phyloP scores from a whole-genome alignment of 352 stramenopile species.

The Pythium inflatum region DNA sequence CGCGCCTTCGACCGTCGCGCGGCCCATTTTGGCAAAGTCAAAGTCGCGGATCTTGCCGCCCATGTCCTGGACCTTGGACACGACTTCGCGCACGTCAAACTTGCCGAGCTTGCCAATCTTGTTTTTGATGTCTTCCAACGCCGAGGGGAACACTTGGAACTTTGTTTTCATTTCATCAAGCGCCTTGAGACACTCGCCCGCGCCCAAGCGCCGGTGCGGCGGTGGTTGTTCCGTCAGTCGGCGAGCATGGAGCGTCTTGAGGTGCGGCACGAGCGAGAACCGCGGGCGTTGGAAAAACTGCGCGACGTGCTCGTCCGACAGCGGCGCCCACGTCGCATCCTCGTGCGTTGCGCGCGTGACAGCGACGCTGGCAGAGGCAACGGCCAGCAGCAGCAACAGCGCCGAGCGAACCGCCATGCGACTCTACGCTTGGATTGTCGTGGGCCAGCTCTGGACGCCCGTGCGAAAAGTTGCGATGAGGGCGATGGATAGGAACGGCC shows the following conservation, averaged over 20 bases:
- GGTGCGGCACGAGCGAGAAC: conserved; percentile 5
- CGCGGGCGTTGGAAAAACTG: conserved; percentile 1
- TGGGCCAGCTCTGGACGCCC: too few relatives aligned
- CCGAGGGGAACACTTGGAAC: too few relatives aligned
- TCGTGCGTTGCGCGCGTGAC: background rate
- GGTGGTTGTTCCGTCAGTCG: background rate
- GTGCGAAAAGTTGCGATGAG: too few relatives aligned
- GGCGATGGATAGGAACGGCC: too few relatives aligned
- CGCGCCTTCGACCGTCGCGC: background rate
- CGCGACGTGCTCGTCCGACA: background rate
- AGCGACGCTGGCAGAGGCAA: too few relatives aligned
- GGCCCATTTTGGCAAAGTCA: background rate
- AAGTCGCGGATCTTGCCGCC: conserved; percentile 5
- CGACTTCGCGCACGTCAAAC: background rate
- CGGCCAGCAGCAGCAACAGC: too few relatives aligned
- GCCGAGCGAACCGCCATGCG: too few relatives aligned
- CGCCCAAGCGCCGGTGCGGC: background rate
- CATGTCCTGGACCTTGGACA: background rate
- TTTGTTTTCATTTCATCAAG: background rate
- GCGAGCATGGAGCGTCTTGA: conserved; percentile 1
- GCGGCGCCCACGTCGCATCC: background rate
- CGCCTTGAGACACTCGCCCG: background rate
- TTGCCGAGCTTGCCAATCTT: background rate
- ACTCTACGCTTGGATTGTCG: too few relatives aligned
- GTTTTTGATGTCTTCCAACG: background rate